Base-by-base conservation (phyloP, 1,284 basidiomycete species). In the Sphagnurus paluster region DNA sequence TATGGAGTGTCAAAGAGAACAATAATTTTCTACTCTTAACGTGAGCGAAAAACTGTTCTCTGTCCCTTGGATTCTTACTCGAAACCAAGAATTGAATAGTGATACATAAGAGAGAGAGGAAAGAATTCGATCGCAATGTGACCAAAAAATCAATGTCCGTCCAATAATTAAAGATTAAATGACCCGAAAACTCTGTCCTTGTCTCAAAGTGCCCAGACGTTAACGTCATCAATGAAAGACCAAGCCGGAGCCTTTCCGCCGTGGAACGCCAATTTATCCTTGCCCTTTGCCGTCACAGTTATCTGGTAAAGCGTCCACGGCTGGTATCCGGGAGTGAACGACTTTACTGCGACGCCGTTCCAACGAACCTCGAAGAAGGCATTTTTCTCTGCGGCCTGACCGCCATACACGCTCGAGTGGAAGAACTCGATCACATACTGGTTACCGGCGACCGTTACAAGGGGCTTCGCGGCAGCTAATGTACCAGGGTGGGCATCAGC, bases 151-250 rank as follows among this genome's bases (percentile, higher is more conserved):
- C n/a, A n/a, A n/a, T n/a, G n/a, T n/a, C n/a, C n/a, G n/a, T n/a
- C n/a, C n/a, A n/a, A n/a, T n/a, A n/a, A n/a, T n/a, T n/a, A n/a
- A n/a, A n/a, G n/a, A n/a, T n/a, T n/a, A n/a, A n/a, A n/a, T n/a
- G n/a, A n/a, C n/a, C n/a, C n/a, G n/a, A n/a, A n/a, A n/a, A n/a
- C n/a, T n/a, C n/a, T n/a, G n/a, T n/a, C n/a, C n/a, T n/a, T n/a
- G n/a, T n/a, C n/a, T 46, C 19, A 50, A 2, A 46, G 40, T 32
- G 37, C 36, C 29, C 57, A 60, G 3, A 62, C 57, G 45, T 50
- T 50, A 14, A 63, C 46, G 48, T 67, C 63, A 44, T 68, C 66
- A 24, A 68, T 58, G 53, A 67, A 68, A 6, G 53, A 52, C 56
- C 59, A 66, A 14, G 63, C 60, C 1, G 62, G 64, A 20, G 64